Evolutionary conservation across 164 flowering plant genomes (phyloP), one percentile per base, ranked within the genome.

Genomic region (Vitis labrusca): DNA sequence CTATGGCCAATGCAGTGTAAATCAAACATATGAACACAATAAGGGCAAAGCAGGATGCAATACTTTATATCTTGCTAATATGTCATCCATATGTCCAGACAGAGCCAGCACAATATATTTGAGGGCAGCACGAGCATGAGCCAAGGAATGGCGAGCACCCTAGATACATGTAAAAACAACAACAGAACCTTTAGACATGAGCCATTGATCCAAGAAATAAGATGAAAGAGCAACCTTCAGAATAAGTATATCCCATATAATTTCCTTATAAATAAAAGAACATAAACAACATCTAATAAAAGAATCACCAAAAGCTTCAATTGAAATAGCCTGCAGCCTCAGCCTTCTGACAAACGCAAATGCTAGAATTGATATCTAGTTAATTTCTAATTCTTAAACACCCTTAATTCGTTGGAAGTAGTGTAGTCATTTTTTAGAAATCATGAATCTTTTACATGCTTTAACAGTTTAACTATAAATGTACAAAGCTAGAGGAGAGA

Each of bases 41-140:
- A 48, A 1, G 49, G 14, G 23, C 29, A 52, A 30, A 12, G 61
- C 13, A 57, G 11, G 19, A 27, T 54, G 8, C 12, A 50, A 10
- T 70, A 93, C 98, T 91, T 91, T 93, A 75, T 86, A 93, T 76
- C 81, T 88, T 50, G 85, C 81, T 66, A 93, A 79, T 54, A 90
- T 74, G 73, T 91, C 94, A 83, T 93, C 98, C 92, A 93, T 81
- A 69, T 88, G 85, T 44, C 98, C 98, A 72, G 95, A 90, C 30
- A 93, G 69, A 53, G 94, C 97, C 81, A 93, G 78, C 69, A 93
- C 74, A 60, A 91, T 74, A 69, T 86, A 91, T 76, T 90, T 93
- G 50, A 93, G 78, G 13, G 98, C 93, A 78, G 94, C 89, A 73
- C 93, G 88, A 64, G 91, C 93, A 71, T 83, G 89, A 51, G 81